Evolutionary conservation across 139 green algal species (phyloP), one percentile per base, ranked within the genome.

Genomic region (Tetraselmis chui): DNA sequence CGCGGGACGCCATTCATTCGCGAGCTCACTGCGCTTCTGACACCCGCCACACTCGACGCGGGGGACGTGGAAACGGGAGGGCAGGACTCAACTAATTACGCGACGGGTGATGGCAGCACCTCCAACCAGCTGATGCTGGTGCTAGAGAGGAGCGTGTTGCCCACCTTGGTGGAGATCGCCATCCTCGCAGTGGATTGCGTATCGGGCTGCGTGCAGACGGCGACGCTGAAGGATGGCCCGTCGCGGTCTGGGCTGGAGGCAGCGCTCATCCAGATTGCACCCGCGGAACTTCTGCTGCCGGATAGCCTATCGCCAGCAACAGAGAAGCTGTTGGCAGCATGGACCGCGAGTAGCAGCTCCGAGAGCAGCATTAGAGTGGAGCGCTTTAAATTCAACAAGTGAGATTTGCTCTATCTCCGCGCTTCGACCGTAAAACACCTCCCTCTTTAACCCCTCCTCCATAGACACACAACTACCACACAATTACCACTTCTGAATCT

Each of bases 31-130:
- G 94, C 89, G 0, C 74, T 98, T 1, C 97, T 97, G 89, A 98
- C 94, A 1, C 82, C 86, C 5, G 92, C 93, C 31, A 98, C 95
- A 1, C 88, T 98, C 28, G 95, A 98, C 83, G 91, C 87, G 31
- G 30, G 18, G 28, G 80, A 30, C 30, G 76, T 28, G 67, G 76
- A 81, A 27, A 31, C 86, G 23, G 80, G 11, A 23, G 82, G 29
- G 2, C 78, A 59, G 5, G 30, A 2, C 2, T 24, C 32, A 0
- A 28, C 29, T 23, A n/a, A 31, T 59, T 23, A 11, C 31, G 2
- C 59, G 29, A 87, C 86, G 24, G 85, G 79, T 0, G 80, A 86
- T 80, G 32, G 74, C 84, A 30, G 75, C 77, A 28, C 11, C 67
- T 81, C 83, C 11, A 78, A 59, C 83, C 89, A 89, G 82, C 80